These are phyloP conservation scores for Discostella pseudostelligera DNA, from an alignment of 108 stramenopile genomes.

Conservation along the genomic window DNA sequence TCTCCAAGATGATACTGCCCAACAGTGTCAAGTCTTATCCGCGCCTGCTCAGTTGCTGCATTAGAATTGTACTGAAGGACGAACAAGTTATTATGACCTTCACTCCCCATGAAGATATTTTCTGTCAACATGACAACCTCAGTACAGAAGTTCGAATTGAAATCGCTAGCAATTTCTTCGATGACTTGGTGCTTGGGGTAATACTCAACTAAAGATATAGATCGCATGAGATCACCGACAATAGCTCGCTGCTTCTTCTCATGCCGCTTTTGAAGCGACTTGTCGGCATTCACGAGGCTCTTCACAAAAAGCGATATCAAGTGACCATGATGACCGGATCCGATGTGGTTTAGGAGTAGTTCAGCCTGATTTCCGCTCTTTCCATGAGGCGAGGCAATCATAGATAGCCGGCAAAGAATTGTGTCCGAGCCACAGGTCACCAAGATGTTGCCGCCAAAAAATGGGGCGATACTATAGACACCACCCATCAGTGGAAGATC, in stretches of 20 bases:
- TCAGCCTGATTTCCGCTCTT: not conserved
- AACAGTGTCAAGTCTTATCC: slow-evolving; percentile 84
- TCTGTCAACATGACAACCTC: slow-evolving; percentile 92
- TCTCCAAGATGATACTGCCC: slow-evolving; percentile 97
- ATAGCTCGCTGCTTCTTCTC: slow-evolving; percentile 79
- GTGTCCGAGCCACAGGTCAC: slow-evolving; percentile 83
- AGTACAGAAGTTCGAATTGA: slow-evolving; percentile 94
- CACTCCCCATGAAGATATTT: slow-evolving; percentile 90
- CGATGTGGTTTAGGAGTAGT: slow-evolving; percentile 9
- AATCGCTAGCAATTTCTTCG: slow-evolving; percentile 93
- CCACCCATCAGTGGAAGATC: slow-evolving; percentile 72
- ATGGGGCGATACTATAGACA: slow-evolving; percentile 78
- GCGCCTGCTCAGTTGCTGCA: slow-evolving; percentile 80
- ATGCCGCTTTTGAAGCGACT: slow-evolving; percentile 15
- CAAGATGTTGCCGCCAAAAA: slow-evolving; percentile 70
- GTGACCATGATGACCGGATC: slow-evolving; percentile 91
- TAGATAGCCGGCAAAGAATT: slow-evolving; percentile 50
- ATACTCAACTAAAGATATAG: slow-evolving; percentile 90
- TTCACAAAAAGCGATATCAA: slow-evolving; percentile 90
- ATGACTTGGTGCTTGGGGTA: slow-evolving; percentile 74
- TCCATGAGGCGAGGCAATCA: slow-evolving; percentile 10
- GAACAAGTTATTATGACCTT: slow-evolving; percentile 92
- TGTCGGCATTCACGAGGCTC: slow-evolving; percentile 51
- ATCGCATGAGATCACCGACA: slow-evolving; percentile 97
- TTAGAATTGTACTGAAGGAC: slow-evolving; percentile 79